Percentiles rank a stretch among this genome's conserved stretches.
phyloP scores from a whole-genome alignment of 306 rosid species.

The Arachis stenosperma region DNA sequence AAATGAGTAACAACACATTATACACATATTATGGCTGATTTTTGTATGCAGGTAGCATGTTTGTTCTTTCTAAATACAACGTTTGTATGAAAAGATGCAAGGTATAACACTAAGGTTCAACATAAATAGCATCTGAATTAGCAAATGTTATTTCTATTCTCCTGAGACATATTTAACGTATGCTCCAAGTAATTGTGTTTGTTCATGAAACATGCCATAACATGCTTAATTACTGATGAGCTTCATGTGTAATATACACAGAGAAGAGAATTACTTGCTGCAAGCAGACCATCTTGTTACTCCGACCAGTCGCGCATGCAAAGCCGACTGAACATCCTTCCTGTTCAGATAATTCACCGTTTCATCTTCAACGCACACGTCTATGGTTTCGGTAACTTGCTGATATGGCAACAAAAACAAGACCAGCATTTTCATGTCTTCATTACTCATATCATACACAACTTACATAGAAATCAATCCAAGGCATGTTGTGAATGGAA shows the following conservation, averaged over 20 bases:
- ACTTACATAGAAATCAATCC: slow-evolving; percentile 17
- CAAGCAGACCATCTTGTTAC: slow-evolving; percentile 81
- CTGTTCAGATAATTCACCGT: slow-evolving; percentile 78
- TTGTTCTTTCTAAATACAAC: background rate
- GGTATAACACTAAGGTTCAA: background rate
- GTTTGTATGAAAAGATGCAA: background rate
- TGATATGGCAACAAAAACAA: slow-evolving; percentile 39
- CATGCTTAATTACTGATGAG: too few relatives aligned
- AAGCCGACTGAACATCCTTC: slow-evolving; percentile 76
- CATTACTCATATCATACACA: slow-evolving; percentile 11
- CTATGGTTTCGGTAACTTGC: slow-evolving; percentile 73
- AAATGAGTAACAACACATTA: too few relatives aligned
- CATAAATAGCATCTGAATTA: background rate
- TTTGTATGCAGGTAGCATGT: too few relatives aligned
- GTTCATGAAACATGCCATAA: too few relatives aligned
- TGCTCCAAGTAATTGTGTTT: too few relatives aligned
- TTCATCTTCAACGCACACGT: slow-evolving; percentile 96
- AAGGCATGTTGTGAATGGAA: background rate
- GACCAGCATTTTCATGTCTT: slow-evolving; percentile 24
- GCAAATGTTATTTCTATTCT: too few relatives aligned
- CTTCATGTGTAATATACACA: background rate
- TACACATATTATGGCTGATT: too few relatives aligned
- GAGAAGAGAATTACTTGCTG: slow-evolving; percentile 69
- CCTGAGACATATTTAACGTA: too few relatives aligned
- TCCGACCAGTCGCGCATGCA: slow-evolving; percentile 83